Conservation (phyloP, 2,329 filamentous ascomycete genomes). For the Pseudocercospora crystallina region DNA sequence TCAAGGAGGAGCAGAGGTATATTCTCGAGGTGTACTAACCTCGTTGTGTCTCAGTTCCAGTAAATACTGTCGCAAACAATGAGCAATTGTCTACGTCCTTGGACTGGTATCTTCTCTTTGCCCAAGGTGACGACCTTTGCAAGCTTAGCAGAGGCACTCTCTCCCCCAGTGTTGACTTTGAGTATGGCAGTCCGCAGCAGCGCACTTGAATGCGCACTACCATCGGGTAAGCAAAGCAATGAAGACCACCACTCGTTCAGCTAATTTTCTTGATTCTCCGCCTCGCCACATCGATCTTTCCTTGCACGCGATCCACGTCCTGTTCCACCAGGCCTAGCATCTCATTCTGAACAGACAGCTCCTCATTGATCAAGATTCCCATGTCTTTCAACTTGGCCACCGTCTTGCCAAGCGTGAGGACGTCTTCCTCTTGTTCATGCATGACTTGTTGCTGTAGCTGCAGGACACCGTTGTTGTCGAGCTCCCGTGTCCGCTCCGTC, state of each 20-base stretch:
- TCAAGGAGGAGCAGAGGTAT: conserved; percentile 94
- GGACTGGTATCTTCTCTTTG: no score
- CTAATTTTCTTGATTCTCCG: conserved; percentile 66
- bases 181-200: no score
- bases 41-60: not conserved
- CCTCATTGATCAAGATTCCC: conserved; percentile 72
- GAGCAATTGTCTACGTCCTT: no score
- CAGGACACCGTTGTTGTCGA: conserved; percentile 73
- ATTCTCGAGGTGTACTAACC: conserved; percentile 89
- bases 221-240: no score
- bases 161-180: no score
- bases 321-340: conserved; percentile 67
- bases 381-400: conserved; percentile 74
- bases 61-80: no score
- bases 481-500: conserved; percentile 72
- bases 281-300: conserved; percentile 74
- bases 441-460: conserved; percentile 74
- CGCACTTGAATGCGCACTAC: no score
- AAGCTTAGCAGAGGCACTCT: no score
- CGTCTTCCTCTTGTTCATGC: conserved; percentile 70
- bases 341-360: conserved; percentile 69
- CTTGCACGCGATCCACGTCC: conserved; percentile 64
- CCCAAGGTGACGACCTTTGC: no score
- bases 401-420: conserved; percentile 66
- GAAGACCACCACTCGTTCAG: conserved; percentile 13